Evolutionary conservation across 805 yeast genomes (phyloP).

Genomic region (Hanseniaspora jakobsenii): DNA sequence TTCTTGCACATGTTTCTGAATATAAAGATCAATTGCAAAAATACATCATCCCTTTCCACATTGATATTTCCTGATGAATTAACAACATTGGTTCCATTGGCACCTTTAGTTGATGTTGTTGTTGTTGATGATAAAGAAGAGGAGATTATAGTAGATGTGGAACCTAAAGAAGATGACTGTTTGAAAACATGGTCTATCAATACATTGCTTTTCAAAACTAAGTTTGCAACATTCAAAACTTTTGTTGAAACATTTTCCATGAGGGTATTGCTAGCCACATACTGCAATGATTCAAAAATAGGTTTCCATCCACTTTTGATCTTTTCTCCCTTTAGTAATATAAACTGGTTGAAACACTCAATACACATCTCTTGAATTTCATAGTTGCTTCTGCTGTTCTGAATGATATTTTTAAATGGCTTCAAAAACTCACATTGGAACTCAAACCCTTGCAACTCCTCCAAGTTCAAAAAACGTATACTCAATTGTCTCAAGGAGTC

Average conservation of each 20-base stretch:
- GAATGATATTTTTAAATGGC: conserved; percentile 74
- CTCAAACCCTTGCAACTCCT: conserved; percentile 87
- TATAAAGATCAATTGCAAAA: conserved; percentile 54
- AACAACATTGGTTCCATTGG: background rate
- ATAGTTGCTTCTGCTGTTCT: conserved; percentile 44
- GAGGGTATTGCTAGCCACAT: conserved; percentile 46
- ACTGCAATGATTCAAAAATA: conserved; percentile 63
- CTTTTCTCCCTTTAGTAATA: conserved; percentile 55
- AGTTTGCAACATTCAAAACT: conserved; percentile 11
- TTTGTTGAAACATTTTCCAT: conserved; percentile 13
- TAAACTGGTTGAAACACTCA: conserved; percentile 79
- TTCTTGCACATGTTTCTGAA: conserved; percentile 76
- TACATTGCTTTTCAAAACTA: conserved; percentile 12
- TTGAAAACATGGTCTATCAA: conserved; percentile 9
- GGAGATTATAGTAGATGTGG: no score
- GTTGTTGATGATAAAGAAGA: no score
- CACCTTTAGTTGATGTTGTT: no score
- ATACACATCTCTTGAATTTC: conserved; percentile 80
- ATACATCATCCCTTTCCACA: conserved; percentile 55
- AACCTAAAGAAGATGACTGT: background rate
- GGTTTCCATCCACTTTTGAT: conserved; percentile 94
- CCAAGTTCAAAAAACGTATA: conserved; percentile 82
- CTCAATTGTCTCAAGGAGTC: conserved; percentile 89
- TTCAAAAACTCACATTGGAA: conserved; percentile 87
- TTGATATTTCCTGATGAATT: background rate